Conservation (phyloP, 2,329 filamentous ascomycete genomes). For the Ilyonectria destructans region DNA sequence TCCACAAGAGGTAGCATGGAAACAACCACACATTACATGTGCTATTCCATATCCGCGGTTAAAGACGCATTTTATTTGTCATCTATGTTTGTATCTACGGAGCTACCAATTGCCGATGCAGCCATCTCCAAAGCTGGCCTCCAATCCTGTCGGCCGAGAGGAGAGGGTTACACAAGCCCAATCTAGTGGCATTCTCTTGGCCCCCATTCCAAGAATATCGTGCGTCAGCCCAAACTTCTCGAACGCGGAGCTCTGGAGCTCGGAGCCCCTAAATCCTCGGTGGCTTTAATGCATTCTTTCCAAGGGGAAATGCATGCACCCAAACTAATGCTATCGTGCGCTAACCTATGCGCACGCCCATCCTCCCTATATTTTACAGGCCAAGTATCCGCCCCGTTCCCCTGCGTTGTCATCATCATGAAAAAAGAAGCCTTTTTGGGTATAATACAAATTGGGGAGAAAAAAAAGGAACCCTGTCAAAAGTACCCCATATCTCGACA, state of each 20-base stretch:
- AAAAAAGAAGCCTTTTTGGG: slow-evolving; percentile 37
- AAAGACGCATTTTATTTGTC: neutral
- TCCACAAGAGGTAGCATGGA: neutral
- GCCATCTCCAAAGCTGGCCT: neutral
- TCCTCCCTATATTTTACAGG: slow-evolving; percentile 17
- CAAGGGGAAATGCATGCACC: slow-evolving; percentile 1
- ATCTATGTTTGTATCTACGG: neutral
- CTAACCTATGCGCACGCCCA: slow-evolving; percentile 7
- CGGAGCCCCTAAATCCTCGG: neutral
- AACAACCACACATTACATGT: neutral
- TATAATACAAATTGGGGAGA: slow-evolving; percentile 29
- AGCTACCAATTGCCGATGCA: neutral
- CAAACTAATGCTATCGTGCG: slow-evolving; percentile 16
- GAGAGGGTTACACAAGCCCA: neutral
- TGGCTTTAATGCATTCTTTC: neutral
- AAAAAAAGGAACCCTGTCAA: slow-evolving; percentile 27
- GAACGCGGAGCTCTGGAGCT: slow-evolving; percentile 4
- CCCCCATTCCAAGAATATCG: slow-evolving; percentile 13
- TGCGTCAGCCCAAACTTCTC: slow-evolving; percentile 19
- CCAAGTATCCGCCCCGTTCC: slow-evolving; percentile 9
- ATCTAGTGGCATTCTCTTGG: neutral
- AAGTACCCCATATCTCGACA: slow-evolving; percentile 16
- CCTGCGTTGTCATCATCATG: slow-evolving; percentile 29
- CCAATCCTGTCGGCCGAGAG: neutral
- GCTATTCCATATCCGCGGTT: neutral